Evolutionary conservation across 1,284 basidiomycete genomes (phyloP), one percentile per base, ranked within the genome.

Genomic region (Cutaneotrichosporon cavernicola): DNA sequence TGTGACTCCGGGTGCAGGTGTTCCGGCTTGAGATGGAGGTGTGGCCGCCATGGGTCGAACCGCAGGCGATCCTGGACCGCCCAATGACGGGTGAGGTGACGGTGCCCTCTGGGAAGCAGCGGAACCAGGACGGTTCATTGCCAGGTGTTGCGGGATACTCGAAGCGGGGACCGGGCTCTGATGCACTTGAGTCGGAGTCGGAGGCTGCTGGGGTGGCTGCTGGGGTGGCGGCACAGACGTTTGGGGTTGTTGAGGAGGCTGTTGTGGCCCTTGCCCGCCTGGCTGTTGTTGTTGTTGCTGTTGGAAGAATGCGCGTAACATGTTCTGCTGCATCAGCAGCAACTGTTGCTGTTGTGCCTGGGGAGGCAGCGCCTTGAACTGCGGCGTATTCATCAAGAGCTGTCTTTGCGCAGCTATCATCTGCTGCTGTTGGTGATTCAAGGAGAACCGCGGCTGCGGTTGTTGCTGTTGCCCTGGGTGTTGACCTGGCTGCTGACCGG

Each of bases 111-210:
- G 76, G 2, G 75, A 76, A 1, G 75, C 72, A 6, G 75, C 69
- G 5, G 77, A 79, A 2, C 65, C 69, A 0, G 77, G 76, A 16
- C 77, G 73, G 30, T 72, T 70, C 4, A 72, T 74, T 8, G 68
- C 73, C 75, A 79, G 74, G 58, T 79, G 76, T 58, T 73, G 75
- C 10, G 77, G 77, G 31, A 79, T 56, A 58, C 71, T 70, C 5
- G 76, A 78, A 26, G 58, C 61, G 5, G 65, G 62, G 2, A 70
- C 67, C 46, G 74, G 75, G 21, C 70, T 70, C 61, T 65, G 66
- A 36, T 63, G 69, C 21, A 43, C 51, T 38, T 70, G 70, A 46
- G 67, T 68, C 57, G 53, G 60, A 4, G 60, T 65, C 56, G 56
- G 47, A 49, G 51, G 38, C 34, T 46, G 61, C 43, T 63, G 59